Percentiles rank a stretch among this genome's conserved stretches.
Conservation (phyloP, 2,329 filamentous ascomycete species). For the Diaporthe sp. region DNA sequence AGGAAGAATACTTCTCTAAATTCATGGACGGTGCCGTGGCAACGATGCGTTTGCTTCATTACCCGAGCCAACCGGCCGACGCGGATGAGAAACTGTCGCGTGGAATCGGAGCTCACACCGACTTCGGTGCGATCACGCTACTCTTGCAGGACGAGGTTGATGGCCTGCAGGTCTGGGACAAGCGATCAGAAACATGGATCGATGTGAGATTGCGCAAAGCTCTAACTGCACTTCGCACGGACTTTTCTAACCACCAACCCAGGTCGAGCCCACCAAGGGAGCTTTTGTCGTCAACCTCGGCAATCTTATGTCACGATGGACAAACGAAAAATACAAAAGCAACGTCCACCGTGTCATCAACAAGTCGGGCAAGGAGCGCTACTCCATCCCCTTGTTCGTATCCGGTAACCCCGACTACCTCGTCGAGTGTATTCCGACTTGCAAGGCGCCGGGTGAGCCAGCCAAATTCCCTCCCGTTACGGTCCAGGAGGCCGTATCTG, state of each 20-base stretch:
- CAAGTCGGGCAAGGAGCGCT: conserved; percentile 61
- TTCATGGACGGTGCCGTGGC: conserved; percentile 59
- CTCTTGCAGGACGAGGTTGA: conserved; percentile 64
- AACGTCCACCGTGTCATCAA: conserved; percentile 70
- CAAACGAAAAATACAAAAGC: conserved; percentile 65
- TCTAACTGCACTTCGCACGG: too few species aligned
- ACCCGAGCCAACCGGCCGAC: conserved; percentile 56
- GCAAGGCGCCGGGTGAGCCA: conserved; percentile 44
- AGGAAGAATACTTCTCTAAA: conserved; percentile 56
- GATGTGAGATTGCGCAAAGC: conserved; percentile 44
- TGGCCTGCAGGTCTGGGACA: conserved; percentile 65
- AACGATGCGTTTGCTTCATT: conserved; percentile 60
- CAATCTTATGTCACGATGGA: conserved; percentile 64
- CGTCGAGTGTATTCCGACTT: conserved; percentile 52
- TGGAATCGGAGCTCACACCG: conserved; percentile 64
- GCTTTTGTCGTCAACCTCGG: conserved; percentile 66
- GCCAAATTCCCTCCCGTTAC: conserved; percentile 52
- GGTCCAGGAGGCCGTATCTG: conserved; percentile 51
- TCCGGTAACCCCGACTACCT: conserved; percentile 63
- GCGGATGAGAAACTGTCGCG: conserved; percentile 51
- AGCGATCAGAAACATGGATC: conserved; percentile 59
- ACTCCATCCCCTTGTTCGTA: conserved; percentile 67
- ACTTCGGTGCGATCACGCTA: conserved; percentile 69
- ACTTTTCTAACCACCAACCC: too few species aligned
- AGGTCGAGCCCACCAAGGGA: conserved; percentile 56